A percentile compares a stretch with the other conserved stretches of the same genome.
Conservation (phyloP, 1,284 basidiomycete genomes). For the Mycena sp. region DNA sequence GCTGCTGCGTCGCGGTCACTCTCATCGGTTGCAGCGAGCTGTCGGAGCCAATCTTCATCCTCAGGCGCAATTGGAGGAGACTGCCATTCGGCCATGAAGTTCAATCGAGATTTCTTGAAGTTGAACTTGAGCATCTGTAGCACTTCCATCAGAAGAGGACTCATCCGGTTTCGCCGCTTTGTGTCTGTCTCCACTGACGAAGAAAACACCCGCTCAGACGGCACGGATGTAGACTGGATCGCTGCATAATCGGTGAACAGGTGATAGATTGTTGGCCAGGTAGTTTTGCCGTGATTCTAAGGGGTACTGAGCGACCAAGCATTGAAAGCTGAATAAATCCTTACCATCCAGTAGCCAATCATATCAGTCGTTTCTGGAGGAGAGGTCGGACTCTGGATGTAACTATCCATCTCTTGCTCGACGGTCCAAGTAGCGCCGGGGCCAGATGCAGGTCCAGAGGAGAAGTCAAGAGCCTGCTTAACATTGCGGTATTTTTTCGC, state of each 20-base stretch:
- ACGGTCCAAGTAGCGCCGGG: constrained; percentile 1
- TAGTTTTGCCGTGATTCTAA: constrained; percentile 2
- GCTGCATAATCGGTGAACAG: neutral
- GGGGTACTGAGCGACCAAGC: neutral
- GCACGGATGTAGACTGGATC: too few species aligned
- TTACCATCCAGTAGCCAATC: neutral
- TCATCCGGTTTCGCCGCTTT: neutral
- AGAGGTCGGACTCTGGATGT: constrained; percentile 5
- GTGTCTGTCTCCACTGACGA: neutral
- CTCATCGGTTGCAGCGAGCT: constrained; percentile 3
- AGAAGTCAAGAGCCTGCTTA: constrained; percentile 1
- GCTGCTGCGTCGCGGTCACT: neutral
- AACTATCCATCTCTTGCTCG: neutral
- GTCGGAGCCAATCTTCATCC: constrained; percentile 11
- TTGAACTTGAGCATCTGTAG: neutral
- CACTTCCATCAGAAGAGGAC: neutral
- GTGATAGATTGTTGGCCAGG: neutral
- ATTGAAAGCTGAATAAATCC: too few species aligned
- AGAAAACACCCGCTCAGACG: neutral
- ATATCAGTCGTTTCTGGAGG: neutral
- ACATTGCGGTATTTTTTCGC: constrained; percentile 10
- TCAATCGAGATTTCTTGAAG: constrained; percentile 11
- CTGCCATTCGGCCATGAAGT: constrained; percentile 14
- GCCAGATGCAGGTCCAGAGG: neutral
- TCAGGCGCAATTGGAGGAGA: neutral